Evolutionary conservation across 306 rosid species (phyloP).

Genomic region (Cucurbita ficifolia): DNA sequence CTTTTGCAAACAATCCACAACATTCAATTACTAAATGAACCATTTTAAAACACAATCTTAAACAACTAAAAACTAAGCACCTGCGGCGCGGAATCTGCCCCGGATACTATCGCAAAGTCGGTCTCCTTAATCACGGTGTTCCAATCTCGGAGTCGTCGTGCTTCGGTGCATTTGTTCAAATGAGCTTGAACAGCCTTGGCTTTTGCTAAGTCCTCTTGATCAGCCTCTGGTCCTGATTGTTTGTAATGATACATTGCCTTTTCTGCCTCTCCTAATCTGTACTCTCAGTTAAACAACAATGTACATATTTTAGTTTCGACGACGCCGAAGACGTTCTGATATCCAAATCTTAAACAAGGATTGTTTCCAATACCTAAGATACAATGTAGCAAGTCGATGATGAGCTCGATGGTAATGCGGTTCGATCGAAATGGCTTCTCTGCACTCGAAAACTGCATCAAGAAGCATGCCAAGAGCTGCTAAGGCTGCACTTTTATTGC

Average conservation of each 20-base stretch:
- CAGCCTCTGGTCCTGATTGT: conserved; percentile 74
- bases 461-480: conserved; percentile 65
- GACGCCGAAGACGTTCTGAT: not conserved
- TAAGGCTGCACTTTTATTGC: conserved; percentile 79
- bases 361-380: conserved; percentile 34
- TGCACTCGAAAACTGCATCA: conserved; percentile 81
- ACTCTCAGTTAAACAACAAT: not conserved
- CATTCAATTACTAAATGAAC: not conserved
- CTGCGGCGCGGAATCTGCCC: conserved; percentile 79
- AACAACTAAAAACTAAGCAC: conserved; percentile 15
- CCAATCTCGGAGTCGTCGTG: conserved; percentile 70
- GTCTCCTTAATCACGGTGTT: conserved; percentile 48
- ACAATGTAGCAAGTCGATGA: conserved; percentile 62
- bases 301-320: not conserved
- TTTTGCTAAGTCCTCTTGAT: conserved; percentile 55
- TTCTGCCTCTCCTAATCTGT: conserved; percentile 69
- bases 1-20: conserved; percentile 20
- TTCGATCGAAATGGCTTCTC: conserved; percentile 76
- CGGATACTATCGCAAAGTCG: conserved; percentile 22
- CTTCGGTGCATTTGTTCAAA: conserved; percentile 57
- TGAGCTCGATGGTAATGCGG: conserved; percentile 83
- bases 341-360: not conserved
- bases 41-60: not conserved
- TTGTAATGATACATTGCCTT: conserved; percentile 66
- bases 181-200: conserved; percentile 41